Base-by-base conservation (phyloP, 2,329 filamentous ascomycete species). In the Paraphaeosphaeria sporulosa region DNA sequence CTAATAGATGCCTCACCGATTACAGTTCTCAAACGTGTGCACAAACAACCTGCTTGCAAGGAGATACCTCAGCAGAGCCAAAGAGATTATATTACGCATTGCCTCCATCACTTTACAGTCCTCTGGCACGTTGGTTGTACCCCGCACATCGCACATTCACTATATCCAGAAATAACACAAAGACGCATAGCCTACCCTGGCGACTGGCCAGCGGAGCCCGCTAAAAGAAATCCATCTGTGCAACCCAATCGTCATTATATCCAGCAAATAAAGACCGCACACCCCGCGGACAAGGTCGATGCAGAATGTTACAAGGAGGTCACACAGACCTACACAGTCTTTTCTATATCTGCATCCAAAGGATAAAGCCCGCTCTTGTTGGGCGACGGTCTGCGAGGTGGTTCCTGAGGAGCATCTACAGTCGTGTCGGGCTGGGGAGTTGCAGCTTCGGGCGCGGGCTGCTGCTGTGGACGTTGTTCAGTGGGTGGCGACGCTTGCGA, bases 81-180 rank as follows among this genome's bases (percentile, higher is more conserved):
- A 55, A 30, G 38, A 55, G 36, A 59, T 59, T 38, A 51, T 51
- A 59, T 59, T 59, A 55, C 43, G 7, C 17, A 25, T 52, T 9
- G 30, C 50, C 50, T 30, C 50, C 50, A 30, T 43, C 21, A 8
- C 50, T 21, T 55, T 27, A 27, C 17, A 34, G 17, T 23, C 8
- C 23, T 46, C 38, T n/a, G 36, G 30, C 23, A 43, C 42, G 9
- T 50, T 23, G 34, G 15, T 42, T 49, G 32, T 25, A 47, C 38
- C 27, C 27, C 38, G 21, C 40, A 52, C 44, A 42, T 58, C 25
- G 47, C 55, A 32, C 57, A 30, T 23, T 56, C 51, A 48, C 42
- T 61, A 55, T 55, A 60, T 55, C 51, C 59, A 58, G 55, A 57
- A n/a, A 56, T 52, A 55, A 23, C 53, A 4, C 13, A 10, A 32